phyloP scores from a whole-genome alignment of 2,329 filamentous ascomycete genomes.

The Exophiala sp. region DNA sequence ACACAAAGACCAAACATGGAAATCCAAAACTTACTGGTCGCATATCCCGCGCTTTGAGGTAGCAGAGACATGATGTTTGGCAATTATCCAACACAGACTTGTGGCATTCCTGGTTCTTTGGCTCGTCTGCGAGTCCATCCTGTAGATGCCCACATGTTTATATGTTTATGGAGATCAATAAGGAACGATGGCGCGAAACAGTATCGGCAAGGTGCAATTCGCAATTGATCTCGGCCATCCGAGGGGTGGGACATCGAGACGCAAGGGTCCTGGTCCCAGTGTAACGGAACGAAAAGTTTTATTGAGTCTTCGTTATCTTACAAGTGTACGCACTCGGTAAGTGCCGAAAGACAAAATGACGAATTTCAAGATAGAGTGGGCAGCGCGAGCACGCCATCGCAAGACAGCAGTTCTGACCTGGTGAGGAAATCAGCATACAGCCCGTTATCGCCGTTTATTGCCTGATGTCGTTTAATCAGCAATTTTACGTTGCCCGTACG shows the following conservation, averaged over 20 bases:
- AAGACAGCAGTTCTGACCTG: neutral
- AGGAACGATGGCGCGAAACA: constrained; percentile 4
- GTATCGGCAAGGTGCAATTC: constrained; percentile 1
- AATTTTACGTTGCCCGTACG: neutral
- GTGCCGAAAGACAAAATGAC: neutral
- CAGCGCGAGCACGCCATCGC: neutral
- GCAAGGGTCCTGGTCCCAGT: neutral
- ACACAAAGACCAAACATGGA: neutral
- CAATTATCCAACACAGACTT: neutral
- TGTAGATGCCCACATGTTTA: constrained; percentile 8
- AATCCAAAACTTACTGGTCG: neutral
- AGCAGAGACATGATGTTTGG: constrained; percentile 6
- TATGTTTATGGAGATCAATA: neutral
- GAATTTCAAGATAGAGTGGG: too few species aligned
- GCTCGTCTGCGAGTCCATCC: neutral
- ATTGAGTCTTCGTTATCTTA: neutral
- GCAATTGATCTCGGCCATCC: constrained; percentile 11
- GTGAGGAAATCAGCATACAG: neutral
- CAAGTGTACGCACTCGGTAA: neutral
- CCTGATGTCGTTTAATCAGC: neutral
- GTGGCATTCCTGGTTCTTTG: neutral
- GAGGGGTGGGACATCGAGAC: neutral
- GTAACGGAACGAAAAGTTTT: neutral
- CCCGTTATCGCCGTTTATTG: neutral
- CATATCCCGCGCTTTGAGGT: constrained; percentile 10